Evolutionary conservation across 768 basidiomycete genomes (phyloP).

Genomic region (Strobilomyces echinocephalus): DNA sequence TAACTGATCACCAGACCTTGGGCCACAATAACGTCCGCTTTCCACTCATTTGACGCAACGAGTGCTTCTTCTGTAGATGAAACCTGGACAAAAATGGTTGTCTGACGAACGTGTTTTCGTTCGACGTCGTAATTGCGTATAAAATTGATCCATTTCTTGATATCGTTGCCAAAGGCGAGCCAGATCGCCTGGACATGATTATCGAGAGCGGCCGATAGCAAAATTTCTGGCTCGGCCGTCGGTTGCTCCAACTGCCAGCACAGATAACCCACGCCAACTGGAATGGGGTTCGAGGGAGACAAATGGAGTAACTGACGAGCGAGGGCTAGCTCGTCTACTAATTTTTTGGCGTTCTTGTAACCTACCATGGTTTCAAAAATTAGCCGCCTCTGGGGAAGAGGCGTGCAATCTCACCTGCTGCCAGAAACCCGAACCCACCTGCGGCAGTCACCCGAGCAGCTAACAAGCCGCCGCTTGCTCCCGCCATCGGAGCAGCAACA

Average conservation of each 20-base stretch:
- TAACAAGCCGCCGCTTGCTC: constrained; percentile 56
- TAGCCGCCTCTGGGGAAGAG: background rate
- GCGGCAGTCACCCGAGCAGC: constrained; percentile 59
- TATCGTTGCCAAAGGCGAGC: constrained; percentile 64
- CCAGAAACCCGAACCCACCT: constrained; percentile 75
- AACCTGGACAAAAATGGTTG: constrained; percentile 63
- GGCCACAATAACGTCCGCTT: constrained; percentile 68
- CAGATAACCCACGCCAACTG: constrained; percentile 73
- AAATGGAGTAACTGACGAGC: constrained; percentile 44
- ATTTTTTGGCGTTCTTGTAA: constrained; percentile 40
- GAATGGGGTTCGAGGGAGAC: constrained; percentile 33
- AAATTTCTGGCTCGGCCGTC: constrained; percentile 33
- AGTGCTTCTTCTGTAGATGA: constrained; percentile 55
- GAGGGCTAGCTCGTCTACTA: constrained; percentile 48
- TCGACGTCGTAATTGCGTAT: constrained; percentile 52
- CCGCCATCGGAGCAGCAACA: constrained; percentile 66
- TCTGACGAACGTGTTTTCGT: constrained; percentile 36
- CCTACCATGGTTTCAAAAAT: constrained; percentile 32
- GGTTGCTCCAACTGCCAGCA: constrained; percentile 63
- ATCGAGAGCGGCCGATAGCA: constrained; percentile 50
- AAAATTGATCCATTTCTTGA: constrained; percentile 56
- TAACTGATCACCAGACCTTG: constrained; percentile 50
- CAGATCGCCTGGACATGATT: constrained; percentile 61
- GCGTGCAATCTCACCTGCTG: constrained; percentile 42
- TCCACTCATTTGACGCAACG: constrained; percentile 59